A percentile compares a stretch with the other conserved stretches of the same genome.
Evolutionary conservation across 345 rosid species (phyloP).

Genomic region (Syzygium jambos): DNA sequence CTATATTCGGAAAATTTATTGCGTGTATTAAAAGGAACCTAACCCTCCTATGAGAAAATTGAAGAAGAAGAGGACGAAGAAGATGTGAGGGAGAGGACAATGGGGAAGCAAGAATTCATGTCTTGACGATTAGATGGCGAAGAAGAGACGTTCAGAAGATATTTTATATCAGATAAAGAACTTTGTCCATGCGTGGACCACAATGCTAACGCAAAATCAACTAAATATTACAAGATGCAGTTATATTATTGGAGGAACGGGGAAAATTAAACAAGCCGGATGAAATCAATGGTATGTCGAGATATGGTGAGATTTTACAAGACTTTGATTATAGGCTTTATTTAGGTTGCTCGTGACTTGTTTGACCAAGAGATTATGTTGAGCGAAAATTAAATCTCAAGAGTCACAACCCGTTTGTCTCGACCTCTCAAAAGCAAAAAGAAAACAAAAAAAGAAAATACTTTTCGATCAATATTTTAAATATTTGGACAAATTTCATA

Average conservation of each 20-base stretch:
- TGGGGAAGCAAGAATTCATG: not conserved
- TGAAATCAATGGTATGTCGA: not conserved
- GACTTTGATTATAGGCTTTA: not conserved
- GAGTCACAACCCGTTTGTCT: not conserved
- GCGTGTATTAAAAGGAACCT: no score
- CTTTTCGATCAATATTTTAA: not conserved
- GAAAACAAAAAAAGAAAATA: not conserved
- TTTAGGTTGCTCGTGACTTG: not conserved
- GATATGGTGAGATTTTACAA: not conserved
- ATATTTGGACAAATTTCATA: not conserved
- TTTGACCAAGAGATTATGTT: not conserved
- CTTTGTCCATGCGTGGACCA: not conserved
- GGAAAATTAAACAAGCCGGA: not conserved
- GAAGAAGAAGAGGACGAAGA: not conserved
- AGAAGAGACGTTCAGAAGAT: not conserved
- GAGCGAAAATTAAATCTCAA: not conserved
- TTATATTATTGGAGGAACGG: not conserved
- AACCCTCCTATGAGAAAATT: not conserved
- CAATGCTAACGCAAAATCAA: not conserved
- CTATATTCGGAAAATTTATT: no score
- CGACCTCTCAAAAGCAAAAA: not conserved
- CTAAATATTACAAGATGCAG: not conserved
- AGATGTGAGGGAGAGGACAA: not conserved
- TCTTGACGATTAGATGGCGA: not conserved
- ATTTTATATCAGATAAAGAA: not conserved